Evolutionary conservation across 2,329 filamentous ascomycete species (phyloP).

Genomic region (Fragosphaeria purpurea): DNA sequence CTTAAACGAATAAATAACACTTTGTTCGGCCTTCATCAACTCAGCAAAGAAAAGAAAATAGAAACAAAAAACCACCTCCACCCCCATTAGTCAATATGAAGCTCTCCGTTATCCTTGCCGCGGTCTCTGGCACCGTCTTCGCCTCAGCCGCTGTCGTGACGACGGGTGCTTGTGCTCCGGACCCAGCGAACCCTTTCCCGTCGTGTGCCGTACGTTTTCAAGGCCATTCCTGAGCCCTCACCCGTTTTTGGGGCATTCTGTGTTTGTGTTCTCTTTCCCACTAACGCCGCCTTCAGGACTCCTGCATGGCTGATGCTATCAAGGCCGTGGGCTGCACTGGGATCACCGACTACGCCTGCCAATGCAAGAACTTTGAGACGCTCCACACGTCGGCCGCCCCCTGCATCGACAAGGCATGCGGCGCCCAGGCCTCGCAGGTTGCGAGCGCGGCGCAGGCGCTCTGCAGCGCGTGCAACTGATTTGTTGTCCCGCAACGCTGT

Average conservation of each 20-base stretch:
- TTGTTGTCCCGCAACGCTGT: too few species aligned
- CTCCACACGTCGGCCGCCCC: not conserved
- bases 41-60: too few species aligned
- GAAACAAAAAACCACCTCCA: too few species aligned
- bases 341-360: slow-evolving; percentile 8
- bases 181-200: slow-evolving; percentile 4
- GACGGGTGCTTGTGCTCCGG: slow-evolving; percentile 1
- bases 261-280: too few species aligned
- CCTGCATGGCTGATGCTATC: slow-evolving; percentile 4
- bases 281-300: not conserved
- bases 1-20: not conserved
- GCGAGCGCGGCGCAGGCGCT: not conserved
- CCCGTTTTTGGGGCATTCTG: too few species aligned
- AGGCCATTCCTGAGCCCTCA: not conserved
- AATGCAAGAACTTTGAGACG: slow-evolving; percentile 7
- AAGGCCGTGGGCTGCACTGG: slow-evolving; percentile 2
- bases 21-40: not conserved
- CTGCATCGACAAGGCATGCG: slow-evolving; percentile 4
- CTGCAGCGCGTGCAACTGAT: slow-evolving; percentile 1
- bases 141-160: not conserved
- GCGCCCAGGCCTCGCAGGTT: not conserved
- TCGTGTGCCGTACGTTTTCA: slow-evolving; percentile 1
- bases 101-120: not conserved
- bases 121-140: not conserved
- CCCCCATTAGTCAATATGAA: not conserved